phyloP scores from a whole-genome alignment of 768 basidiomycete genomes.

The Leccinum longicurvipes region DNA sequence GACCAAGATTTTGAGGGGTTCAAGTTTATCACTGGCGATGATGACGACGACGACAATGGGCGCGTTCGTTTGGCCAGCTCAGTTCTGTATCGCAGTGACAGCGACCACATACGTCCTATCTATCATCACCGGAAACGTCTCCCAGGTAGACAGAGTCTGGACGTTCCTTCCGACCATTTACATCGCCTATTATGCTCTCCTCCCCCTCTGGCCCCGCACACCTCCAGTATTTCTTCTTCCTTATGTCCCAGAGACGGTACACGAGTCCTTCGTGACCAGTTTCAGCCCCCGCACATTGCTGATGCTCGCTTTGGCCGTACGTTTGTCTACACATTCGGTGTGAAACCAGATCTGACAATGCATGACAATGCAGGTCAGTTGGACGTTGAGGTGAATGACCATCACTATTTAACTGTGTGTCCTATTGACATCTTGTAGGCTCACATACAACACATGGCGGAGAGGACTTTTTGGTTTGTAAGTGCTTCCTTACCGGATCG shows the following conservation, averaged over 20 bases:
- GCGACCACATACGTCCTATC: conserved; percentile 54
- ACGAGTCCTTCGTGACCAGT: conserved; percentile 32
- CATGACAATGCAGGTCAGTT: conserved; percentile 34
- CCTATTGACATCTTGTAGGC: conserved; percentile 35
- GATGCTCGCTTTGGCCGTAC: conserved; percentile 67
- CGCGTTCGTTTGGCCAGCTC: conserved; percentile 55
- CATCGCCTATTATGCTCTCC: conserved; percentile 74
- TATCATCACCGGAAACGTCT: conserved; percentile 72
- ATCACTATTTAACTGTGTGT: conserved; percentile 7
- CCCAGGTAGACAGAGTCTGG: conserved; percentile 84
- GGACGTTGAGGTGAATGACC: conserved; percentile 56
- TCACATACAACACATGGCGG: conserved; percentile 80
- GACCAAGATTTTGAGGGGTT: too few species aligned
- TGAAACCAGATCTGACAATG: neutral
- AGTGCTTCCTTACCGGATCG: conserved; percentile 18
- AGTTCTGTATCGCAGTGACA: conserved; percentile 53
- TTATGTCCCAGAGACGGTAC: conserved; percentile 49
- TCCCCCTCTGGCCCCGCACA: conserved; percentile 53
- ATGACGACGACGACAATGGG: conserved; percentile 8
- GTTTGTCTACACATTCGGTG: conserved; percentile 15
- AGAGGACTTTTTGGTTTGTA: conserved; percentile 78
- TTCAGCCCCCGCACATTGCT: conserved; percentile 71
- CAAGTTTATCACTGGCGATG: too few species aligned
- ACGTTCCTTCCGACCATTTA: conserved; percentile 81
- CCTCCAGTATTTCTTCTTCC: conserved; percentile 44